Evolutionary conservation across 441 rosid genomes (phyloP), one percentile per base, ranked within the genome.

Genomic region (Eruca vesicaria): DNA sequence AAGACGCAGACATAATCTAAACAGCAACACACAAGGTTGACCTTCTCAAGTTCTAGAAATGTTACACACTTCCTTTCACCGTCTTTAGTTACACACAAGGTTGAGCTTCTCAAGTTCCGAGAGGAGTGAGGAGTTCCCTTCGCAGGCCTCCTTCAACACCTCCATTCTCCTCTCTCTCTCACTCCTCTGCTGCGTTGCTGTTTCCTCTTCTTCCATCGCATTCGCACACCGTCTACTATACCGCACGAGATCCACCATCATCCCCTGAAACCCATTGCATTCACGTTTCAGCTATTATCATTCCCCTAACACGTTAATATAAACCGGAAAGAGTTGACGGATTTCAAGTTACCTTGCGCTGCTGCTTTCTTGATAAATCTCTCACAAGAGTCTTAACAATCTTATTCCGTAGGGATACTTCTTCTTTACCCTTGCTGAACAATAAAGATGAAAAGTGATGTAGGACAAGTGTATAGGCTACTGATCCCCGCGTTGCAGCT

Each of bases 361-460:
- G 84, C 35, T 21, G 85, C 88, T 86, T 88, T 77, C 83, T 81
- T 1, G 94, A 86, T 79, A 84, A 86, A 76, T 92, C 94, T 69
- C 97, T 89, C 79, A 95, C 63, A 41, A 94, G 86, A 70, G 94
- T 83, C 76, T 85, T 89, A 0, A 74, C 90, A 14, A 92, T 85
- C 84, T 87, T 92, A 66, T 87, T 87, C 66, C 84, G 84, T 61
- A 87, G 73, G 10, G 75, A 11, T 41, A 33, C 45, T 18, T 18
- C 45, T 18, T 18, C 57, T 65, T 69, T 82, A 38, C 85, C 85
- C 10, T 31, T 64, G 73, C 69, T 35, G 78, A 94, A 94, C 79
- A 92, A 72, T 75, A 88, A 79, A 18, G 83, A 88, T 58, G 94
- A 89, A 48, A 89, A 79, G 60, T 95, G 98, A 78, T 92, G 96